Percentiles rank a stretch among this genome's conserved stretches.
phyloP scores from a whole-genome alignment of 2,329 filamentous ascomycete genomes.

The Exophiala xenobiotica region DNA sequence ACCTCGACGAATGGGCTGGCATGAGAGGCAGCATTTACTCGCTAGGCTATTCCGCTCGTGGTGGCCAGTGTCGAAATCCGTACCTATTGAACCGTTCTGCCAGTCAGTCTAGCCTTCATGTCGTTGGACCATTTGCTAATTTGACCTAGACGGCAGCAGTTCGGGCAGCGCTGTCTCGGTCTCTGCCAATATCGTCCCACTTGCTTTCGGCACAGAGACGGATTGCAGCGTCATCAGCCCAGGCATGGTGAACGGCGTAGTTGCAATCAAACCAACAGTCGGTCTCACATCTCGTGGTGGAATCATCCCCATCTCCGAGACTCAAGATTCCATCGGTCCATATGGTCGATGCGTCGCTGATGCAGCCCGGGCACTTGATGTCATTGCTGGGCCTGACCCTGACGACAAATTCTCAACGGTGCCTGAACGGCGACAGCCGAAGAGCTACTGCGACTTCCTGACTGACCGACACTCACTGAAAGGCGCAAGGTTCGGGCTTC shows the following conservation, averaged over 20 bases:
- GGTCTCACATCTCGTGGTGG: slow-evolving; percentile 35
- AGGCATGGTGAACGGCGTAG: slow-evolving; percentile 35
- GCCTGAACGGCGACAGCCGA: slow-evolving; percentile 18
- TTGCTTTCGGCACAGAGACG: slow-evolving; percentile 39
- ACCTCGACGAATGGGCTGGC: slow-evolving; percentile 32
- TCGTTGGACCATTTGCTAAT: neutral
- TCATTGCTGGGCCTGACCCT: slow-evolving; percentile 22
- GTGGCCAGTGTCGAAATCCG: slow-evolving; percentile 63
- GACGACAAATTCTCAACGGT: slow-evolving; percentile 22
- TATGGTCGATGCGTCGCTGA: slow-evolving; percentile 31
- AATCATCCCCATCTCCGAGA: slow-evolving; percentile 34
- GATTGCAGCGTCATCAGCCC: slow-evolving; percentile 37
- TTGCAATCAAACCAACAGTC: slow-evolving; percentile 38
- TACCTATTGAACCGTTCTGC: slow-evolving; percentile 50
- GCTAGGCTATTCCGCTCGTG: slow-evolving; percentile 64
- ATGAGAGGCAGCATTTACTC: slow-evolving; percentile 39
- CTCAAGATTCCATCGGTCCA: slow-evolving; percentile 31
- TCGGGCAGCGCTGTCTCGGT: slow-evolving; percentile 37
- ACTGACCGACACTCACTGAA: slow-evolving; percentile 20
- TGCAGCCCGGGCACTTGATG: slow-evolving; percentile 22
- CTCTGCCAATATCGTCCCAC: slow-evolving; percentile 36
- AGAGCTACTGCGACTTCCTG: slow-evolving; percentile 22
- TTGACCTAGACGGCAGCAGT: slow-evolving; percentile 25
- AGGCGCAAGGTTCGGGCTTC: slow-evolving; percentile 27
- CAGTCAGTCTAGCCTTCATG: slow-evolving; percentile 8